These are phyloP conservation scores for Epichloe amarillans DNA, from an alignment of 2,329 filamentous ascomycete species.

Conservation along the genomic window DNA sequence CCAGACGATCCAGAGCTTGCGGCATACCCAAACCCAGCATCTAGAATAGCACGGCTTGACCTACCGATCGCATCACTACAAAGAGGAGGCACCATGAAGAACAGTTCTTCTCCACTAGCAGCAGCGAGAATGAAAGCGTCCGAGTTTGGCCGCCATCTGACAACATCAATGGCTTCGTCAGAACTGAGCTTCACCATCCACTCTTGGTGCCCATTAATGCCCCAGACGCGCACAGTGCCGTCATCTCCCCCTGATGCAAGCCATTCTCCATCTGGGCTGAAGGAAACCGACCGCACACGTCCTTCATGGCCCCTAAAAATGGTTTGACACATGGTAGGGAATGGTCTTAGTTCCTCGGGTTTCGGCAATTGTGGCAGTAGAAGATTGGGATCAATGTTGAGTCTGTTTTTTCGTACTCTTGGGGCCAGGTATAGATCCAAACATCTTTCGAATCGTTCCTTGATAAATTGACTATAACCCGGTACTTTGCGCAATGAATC, in stretches of 20 bases:
- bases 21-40: constrained; percentile 91
- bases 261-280: constrained; percentile 77
- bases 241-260: constrained; percentile 94
- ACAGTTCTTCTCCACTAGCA: constrained; percentile 72
- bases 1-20: constrained; percentile 43
- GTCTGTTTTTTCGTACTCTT: constrained; percentile 76
- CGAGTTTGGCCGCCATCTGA: constrained; percentile 78
- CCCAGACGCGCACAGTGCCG: constrained; percentile 83
- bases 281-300: constrained; percentile 68
- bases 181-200: constrained; percentile 71
- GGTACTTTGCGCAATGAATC: constrained; percentile 82
- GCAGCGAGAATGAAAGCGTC: constrained; percentile 73
- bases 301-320: constrained; percentile 82
- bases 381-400: constrained; percentile 93
- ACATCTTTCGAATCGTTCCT: constrained; percentile 92
- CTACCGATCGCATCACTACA: constrained; percentile 62
- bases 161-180: constrained; percentile 69
- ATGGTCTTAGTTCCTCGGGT: constrained; percentile 86
- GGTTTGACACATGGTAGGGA: constrained; percentile 80
- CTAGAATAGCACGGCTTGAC: constrained; percentile 61
- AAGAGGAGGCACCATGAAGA: constrained; percentile 65
- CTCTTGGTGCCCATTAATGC: constrained; percentile 75
- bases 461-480: constrained; percentile 78
- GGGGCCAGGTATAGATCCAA: constrained; percentile 92
- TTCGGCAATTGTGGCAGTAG: constrained; percentile 85